phyloP scores from a whole-genome alignment of 768 basidiomycete species.

The Serendipita sp. region DNA sequence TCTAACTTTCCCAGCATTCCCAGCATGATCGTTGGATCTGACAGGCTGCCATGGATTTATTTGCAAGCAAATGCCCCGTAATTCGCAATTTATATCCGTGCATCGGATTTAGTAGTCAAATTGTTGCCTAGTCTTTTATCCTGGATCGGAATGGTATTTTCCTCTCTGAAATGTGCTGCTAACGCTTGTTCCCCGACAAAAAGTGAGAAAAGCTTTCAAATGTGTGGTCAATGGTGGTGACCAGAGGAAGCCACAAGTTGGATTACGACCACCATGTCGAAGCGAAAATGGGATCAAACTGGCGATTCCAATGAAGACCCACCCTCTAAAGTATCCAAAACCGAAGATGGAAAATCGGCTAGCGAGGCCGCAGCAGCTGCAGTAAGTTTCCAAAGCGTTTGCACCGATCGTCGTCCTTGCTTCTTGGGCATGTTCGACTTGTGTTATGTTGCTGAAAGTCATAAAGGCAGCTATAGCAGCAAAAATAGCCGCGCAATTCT shows the following conservation, averaged over 20 bases:
- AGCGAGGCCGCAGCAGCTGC: conserved; percentile 55
- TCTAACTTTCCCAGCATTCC: no score
- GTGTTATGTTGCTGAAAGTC: not conserved
- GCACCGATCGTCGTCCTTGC: not conserved
- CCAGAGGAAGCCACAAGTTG: not conserved
- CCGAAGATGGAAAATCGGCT: conserved; percentile 25
- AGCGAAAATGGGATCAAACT: conserved; percentile 66
- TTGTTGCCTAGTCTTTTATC: no score
- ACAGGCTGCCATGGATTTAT: no score
- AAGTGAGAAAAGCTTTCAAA: no score
- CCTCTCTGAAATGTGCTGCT: no score
- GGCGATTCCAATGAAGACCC: conserved; percentile 33
- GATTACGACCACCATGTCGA: conserved; percentile 20
- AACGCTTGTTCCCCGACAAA: no score
- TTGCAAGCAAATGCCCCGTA: no score
- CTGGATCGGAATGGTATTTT: no score
- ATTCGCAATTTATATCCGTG: no score
- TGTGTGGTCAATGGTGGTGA: no score
- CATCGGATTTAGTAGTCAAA: no score
- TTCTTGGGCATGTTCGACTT: not conserved
- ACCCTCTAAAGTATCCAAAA: conserved; percentile 26
- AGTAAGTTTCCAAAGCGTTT: not conserved
- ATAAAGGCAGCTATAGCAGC: conserved; percentile 64
- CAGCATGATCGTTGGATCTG: no score
- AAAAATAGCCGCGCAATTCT: conserved; percentile 83